phyloP scores from a whole-genome alignment of 1,139 yeast genomes.

The Taiozyma onychis region DNA sequence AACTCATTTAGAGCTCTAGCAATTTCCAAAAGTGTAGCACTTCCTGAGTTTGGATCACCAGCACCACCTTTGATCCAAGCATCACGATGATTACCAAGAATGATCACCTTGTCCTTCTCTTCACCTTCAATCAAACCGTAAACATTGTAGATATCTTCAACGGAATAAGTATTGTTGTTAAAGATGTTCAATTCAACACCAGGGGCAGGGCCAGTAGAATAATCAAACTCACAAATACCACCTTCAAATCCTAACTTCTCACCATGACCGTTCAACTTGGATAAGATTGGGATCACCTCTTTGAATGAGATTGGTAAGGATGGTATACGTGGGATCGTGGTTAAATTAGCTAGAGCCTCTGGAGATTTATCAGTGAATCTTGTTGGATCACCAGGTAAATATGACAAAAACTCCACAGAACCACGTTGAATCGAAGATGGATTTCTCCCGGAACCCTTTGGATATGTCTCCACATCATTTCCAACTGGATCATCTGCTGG shows the following conservation, averaged over 20 bases:
- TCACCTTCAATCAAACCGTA: conserved; percentile 51
- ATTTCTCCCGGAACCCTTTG: conserved; percentile 64
- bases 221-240: conserved; percentile 41
- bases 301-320: conserved; percentile 54
- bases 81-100: conserved; percentile 68
- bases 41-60: conserved; percentile 66
- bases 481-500: conserved; percentile 56
- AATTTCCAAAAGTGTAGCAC: conserved; percentile 53
- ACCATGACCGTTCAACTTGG: conserved; percentile 52
- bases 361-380: conserved; percentile 68
- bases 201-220: conserved; percentile 58
- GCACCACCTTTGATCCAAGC: conserved; percentile 74
- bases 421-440: conserved; percentile 78
- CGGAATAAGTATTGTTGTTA: conserved; percentile 51
- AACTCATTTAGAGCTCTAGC: conserved; percentile 51
- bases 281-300: conserved; percentile 52
- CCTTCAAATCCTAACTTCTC: conserved; percentile 29
- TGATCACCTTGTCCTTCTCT: conserved; percentile 43
- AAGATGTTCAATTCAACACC: conserved; percentile 42
- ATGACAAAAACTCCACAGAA: conserved; percentile 72
- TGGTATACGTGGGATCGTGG: conserved; percentile 55
- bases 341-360: conserved; percentile 49
- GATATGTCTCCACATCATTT: conserved; percentile 50
- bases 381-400: conserved; percentile 84
- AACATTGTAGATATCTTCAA: conserved; percentile 55